Evolutionary conservation across 768 basidiomycete genomes (phyloP), one percentile per base, ranked within the genome.

Genomic region (Tremella yokohamensis): DNA sequence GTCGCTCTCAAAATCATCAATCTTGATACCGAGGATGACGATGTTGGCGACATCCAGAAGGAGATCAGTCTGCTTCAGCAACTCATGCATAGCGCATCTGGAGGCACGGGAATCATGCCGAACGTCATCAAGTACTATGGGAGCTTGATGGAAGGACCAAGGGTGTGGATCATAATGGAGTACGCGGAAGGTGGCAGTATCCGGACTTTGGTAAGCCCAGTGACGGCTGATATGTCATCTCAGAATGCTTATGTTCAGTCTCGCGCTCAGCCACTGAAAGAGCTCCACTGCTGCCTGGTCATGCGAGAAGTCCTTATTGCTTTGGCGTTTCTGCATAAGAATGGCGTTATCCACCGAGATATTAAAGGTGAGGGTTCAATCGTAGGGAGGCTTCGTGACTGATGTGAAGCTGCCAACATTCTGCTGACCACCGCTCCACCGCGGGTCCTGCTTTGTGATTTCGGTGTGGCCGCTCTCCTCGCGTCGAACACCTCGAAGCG

Each of bases 111-210:
- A 47, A 90, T 90, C 57, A 89, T 88, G 0, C 86, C 89, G 25
- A 93, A 93, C 72, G 81, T 82, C 57, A 84, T 96, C 69, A 97
- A 89, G 69, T 99, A 99, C 79, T 96, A 86, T 77, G 94, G 91
- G n/a, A 96, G 91, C 78, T 87, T 89, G 78, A 83, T 96, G 73
- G 88, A 94, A 72, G 93, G 92, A 0, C 89, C 91, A 25, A 88
- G 90, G 49, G 90, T 99, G 9, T 99, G 96, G 93, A 98, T 99
- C 66, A 90, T 87, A 38, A 99, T 99, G 96, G 96, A 99, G 75
- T 86, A 86, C 68, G 96, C 96, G 8, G 86, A 91, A 62, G 94
- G 94, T 4, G 96, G 96, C 7, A 93, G 90, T 72, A 89, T 97
- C 6, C 81, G 89, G 47, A 88, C 90, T 1, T 81, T 99, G 65